Percentiles rank a stretch among this genome's conserved stretches.
Conservation (phyloP, 768 basidiomycete species). For the Auriculariales sp. region DNA sequence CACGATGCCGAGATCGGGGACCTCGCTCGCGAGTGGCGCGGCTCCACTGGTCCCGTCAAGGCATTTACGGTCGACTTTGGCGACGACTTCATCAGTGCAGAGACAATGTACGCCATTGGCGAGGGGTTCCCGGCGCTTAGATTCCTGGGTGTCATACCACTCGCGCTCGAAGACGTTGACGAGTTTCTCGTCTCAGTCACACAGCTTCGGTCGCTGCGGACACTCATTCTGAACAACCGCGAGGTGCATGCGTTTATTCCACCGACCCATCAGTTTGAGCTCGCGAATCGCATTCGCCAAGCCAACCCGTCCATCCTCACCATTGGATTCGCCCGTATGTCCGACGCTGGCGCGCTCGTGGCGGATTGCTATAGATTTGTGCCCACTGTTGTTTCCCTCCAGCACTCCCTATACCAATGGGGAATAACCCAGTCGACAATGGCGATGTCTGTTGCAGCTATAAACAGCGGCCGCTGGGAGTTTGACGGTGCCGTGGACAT, state of each 20-base stretch:
- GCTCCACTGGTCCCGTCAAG: background rate
- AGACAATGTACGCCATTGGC: background rate
- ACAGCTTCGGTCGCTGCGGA: background rate
- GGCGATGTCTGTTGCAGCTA: no score
- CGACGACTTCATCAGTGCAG: background rate
- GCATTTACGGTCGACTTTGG: slow-evolving; percentile 1
- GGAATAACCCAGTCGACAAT: no score
- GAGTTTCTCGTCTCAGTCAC: background rate
- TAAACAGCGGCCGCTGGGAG: background rate
- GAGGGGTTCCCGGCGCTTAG: background rate
- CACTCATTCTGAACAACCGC: background rate
- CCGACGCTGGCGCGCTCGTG: background rate
- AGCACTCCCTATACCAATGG: no score
- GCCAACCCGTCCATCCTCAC: background rate
- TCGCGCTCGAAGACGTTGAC: background rate
- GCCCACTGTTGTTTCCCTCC: background rate
- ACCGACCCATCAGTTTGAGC: background rate
- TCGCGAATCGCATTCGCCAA: background rate
- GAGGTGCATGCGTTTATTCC: background rate
- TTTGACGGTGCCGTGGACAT: background rate
- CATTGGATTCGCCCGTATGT: background rate
- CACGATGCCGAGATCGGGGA: background rate
- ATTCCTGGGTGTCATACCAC: background rate
- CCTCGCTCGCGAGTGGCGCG: background rate
- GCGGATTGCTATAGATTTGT: background rate